Evolutionary conservation across 176 grass and related monocot genomes (phyloP).

Genomic region (Eleusine coracana): DNA sequence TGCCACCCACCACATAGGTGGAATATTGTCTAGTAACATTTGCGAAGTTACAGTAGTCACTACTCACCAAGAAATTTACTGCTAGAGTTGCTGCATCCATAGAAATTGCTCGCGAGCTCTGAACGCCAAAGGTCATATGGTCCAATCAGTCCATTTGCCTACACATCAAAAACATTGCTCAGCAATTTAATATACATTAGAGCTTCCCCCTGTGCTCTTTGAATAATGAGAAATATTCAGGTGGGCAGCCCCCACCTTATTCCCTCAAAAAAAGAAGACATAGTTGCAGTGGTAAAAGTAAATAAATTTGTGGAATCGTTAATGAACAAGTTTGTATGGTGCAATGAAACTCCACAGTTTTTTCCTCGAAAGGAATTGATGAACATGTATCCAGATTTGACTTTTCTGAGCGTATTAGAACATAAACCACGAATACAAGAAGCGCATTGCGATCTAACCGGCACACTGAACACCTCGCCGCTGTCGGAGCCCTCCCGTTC

Average conservation of each 20-base stretch:
- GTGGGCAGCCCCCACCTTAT: not conserved
- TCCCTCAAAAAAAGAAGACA: not conserved
- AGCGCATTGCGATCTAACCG: slow-evolving; percentile 4
- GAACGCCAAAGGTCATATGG: slow-evolving; percentile 64
- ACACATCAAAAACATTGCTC: slow-evolving; percentile 30
- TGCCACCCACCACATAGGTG: not conserved
- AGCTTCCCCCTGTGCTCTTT: not conserved
- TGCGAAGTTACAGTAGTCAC: not conserved
- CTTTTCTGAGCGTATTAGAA: not conserved
- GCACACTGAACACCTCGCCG: not conserved
- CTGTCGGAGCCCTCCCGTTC: not conserved
- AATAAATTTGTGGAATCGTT: slow-evolving; percentile 27
- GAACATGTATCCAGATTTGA: not conserved
- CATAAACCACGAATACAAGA: not conserved
- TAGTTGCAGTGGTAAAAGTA: not conserved
- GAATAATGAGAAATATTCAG: not conserved
- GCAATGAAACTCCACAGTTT: not conserved
- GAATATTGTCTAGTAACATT: not conserved
- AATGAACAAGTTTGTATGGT: not conserved
- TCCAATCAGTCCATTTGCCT: slow-evolving; percentile 39
- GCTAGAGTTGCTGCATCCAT: slow-evolving; percentile 80
- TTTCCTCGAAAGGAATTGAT: not conserved
- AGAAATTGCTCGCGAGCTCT: slow-evolving; percentile 60
- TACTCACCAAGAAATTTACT: slow-evolving; percentile 60
- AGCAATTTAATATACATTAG: slow-evolving; percentile 22